Conservation (phyloP, 1,139 yeast genomes). For the Diutina rugosa region DNA sequence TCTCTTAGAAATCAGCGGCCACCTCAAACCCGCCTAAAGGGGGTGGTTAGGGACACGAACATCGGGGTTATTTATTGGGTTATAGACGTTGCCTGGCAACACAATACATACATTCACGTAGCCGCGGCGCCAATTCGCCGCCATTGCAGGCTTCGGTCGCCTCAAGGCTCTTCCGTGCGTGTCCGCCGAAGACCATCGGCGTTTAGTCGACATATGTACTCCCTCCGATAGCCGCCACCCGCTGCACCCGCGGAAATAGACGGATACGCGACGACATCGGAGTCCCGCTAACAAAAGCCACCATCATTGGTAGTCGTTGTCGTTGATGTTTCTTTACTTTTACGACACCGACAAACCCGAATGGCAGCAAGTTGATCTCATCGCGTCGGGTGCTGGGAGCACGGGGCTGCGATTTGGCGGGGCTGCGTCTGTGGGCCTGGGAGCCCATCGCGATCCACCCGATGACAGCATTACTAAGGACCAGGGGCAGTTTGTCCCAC, state of each 20-base stretch:
- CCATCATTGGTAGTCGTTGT: no score
- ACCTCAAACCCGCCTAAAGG: constrained; percentile 4
- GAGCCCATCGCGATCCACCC: not conserved
- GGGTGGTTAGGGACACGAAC: not conserved
- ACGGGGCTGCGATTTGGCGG: not conserved
- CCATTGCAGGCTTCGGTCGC: not conserved
- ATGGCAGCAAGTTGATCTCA: not conserved
- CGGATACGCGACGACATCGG: no score
- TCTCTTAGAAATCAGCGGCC: constrained; percentile 27
- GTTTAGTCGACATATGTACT: no score
- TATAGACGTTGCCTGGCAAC: not conserved
- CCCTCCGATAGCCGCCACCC: no score
- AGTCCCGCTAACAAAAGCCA: no score
- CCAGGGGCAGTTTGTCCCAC: not conserved
- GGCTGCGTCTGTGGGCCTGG: not conserved
- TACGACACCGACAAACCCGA: not conserved
- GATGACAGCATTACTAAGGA: not conserved
- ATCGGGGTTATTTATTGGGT: not conserved
- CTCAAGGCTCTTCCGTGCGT: not conserved
- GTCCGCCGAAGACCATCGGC: no score
- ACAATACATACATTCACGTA: not conserved
- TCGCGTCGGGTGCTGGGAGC: not conserved
- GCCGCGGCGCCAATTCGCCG: not conserved
- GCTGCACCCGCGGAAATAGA: no score
- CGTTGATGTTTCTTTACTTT: not conserved